These are phyloP conservation scores for Pyracantha coccinea DNA, from an alignment of 331 rosid species.

Conservation along the genomic window DNA sequence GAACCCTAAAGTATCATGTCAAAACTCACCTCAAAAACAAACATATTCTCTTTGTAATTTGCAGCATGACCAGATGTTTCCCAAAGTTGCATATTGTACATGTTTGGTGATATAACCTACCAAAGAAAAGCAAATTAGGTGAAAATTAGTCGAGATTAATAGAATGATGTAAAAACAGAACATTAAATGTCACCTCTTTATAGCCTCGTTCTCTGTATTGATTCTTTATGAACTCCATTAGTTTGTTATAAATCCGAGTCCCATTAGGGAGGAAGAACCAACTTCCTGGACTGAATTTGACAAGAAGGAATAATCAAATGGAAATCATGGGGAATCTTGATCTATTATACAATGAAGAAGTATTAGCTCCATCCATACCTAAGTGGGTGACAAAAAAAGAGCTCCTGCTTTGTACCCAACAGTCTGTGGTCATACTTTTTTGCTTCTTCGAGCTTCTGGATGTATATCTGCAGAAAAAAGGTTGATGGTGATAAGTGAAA, in stretches of 20 bases:
- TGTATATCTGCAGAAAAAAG: conserved; percentile 47
- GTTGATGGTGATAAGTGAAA: background rate
- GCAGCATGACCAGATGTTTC: conserved; percentile 95
- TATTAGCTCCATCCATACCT: conserved; percentile 31
- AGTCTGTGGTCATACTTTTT: conserved; percentile 90
- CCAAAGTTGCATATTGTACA: conserved; percentile 96
- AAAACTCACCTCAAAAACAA: conserved; percentile 67
- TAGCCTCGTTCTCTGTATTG: conserved; percentile 86
- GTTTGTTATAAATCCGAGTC: conserved; percentile 70
- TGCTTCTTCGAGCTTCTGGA: conserved; percentile 74
- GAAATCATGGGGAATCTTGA: conserved; percentile 5
- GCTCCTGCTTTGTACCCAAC: conserved; percentile 90
- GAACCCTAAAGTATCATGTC: background rate
- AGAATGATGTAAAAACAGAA: conserved; percentile 10
- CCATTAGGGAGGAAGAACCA: conserved; percentile 99
- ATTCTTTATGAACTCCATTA: conserved; percentile 64
- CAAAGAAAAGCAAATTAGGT: conserved; percentile 26
- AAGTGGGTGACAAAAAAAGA: conserved; percentile 85
- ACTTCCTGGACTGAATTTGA: conserved; percentile 80
- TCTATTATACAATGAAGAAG: background rate
- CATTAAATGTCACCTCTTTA: conserved; percentile 61
- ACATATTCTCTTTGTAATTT: conserved; percentile 92
- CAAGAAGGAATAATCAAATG: conserved; percentile 8
- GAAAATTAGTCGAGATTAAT: background rate
- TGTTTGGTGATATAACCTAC: conserved; percentile 91